Percentiles rank a stretch among this genome's conserved stretches.
Conservation (phyloP, 2,329 filamentous ascomycete species). For the Ophiosphaerella narmari region DNA sequence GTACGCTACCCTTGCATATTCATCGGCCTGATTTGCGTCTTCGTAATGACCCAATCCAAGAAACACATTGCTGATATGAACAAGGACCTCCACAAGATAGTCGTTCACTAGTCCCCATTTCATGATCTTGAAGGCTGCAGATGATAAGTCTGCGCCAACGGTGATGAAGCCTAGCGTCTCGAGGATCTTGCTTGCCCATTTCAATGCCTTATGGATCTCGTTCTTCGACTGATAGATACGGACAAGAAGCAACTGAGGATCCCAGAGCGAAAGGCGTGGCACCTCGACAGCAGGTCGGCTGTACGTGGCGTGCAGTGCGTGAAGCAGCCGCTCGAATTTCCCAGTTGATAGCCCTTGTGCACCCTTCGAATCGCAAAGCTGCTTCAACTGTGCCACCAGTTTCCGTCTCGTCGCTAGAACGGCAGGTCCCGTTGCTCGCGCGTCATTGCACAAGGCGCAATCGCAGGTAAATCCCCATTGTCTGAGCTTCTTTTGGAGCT, state of each 20-base stretch:
- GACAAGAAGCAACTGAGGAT: slow-evolving; percentile 17
- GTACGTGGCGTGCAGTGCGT: slow-evolving; percentile 24
- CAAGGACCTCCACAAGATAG: slow-evolving; percentile 32
- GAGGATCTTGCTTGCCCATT: slow-evolving; percentile 9
- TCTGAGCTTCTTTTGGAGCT: slow-evolving; percentile 5
- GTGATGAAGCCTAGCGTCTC: slow-evolving; percentile 15
- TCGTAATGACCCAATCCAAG: slow-evolving; percentile 15
- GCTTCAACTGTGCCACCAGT: slow-evolving; percentile 1
- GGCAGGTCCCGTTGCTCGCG: slow-evolving; percentile 6
- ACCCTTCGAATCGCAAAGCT: neutral
- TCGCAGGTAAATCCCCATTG: slow-evolving; percentile 23
- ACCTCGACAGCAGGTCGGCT: slow-evolving; percentile 16
- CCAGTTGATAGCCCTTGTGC: neutral
- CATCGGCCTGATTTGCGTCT: slow-evolving; percentile 20
- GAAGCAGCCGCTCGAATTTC: slow-evolving; percentile 15
- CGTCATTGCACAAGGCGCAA: slow-evolving; percentile 21
- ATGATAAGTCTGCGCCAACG: slow-evolving; percentile 13
- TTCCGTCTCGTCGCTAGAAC: slow-evolving; percentile 5
- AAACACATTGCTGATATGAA: slow-evolving; percentile 33
- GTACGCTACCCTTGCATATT: slow-evolving; percentile 41
- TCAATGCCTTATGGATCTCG: slow-evolving; percentile 10
- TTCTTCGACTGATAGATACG: slow-evolving; percentile 12
- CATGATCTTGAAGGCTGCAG: slow-evolving; percentile 14
- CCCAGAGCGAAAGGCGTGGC: slow-evolving; percentile 26
- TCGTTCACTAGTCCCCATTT: slow-evolving; percentile 39